These are phyloP conservation scores for Rhododendron griersonianum DNA, from an alignment of 148 eudicot genomes.

Conservation along the genomic window DNA sequence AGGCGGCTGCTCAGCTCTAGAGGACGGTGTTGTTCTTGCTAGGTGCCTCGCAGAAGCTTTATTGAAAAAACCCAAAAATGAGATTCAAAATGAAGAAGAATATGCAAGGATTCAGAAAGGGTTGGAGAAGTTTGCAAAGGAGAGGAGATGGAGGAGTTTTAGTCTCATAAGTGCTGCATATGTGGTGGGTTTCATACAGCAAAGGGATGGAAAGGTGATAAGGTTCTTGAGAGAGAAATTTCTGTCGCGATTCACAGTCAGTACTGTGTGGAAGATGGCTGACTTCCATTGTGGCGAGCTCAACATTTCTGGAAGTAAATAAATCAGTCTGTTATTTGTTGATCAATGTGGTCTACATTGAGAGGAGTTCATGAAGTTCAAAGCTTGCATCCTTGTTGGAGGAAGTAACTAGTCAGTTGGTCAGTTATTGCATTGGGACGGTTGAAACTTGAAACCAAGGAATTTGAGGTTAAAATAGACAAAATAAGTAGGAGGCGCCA, in stretches of 20 bases:
- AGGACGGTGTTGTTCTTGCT: constrained; percentile 44
- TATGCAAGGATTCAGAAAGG: constrained; percentile 24
- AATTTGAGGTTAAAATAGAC: background rate
- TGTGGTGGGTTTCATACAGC: constrained; percentile 30
- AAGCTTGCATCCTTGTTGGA: background rate
- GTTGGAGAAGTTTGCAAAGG: constrained; percentile 36
- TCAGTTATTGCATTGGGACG: background rate
- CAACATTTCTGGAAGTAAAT: background rate
- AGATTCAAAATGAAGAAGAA: constrained; percentile 13
- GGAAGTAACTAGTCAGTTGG: background rate
- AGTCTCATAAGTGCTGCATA: constrained; percentile 28
- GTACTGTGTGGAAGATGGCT: constrained; percentile 22
- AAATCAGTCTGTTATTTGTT: background rate
- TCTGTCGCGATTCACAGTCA: constrained; percentile 14
- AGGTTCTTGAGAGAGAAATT: constrained; percentile 25
- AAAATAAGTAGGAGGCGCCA: no score
- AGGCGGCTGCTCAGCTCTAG: constrained; percentile 55
- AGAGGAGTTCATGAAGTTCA: background rate
- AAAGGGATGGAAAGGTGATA: constrained; percentile 29
- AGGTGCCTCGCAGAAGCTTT: constrained; percentile 42
- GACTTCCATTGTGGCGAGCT: constrained; percentile 35
- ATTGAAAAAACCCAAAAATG: constrained; percentile 4
- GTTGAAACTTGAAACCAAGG: background rate
- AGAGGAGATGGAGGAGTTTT: constrained; percentile 42
- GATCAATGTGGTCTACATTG: no score